Percentiles rank a stretch among this genome's conserved stretches.
These are phyloP conservation scores for Lodderomyces parapsilosis DNA, from an alignment of 1,139 yeast species.

Conservation along the genomic window DNA sequence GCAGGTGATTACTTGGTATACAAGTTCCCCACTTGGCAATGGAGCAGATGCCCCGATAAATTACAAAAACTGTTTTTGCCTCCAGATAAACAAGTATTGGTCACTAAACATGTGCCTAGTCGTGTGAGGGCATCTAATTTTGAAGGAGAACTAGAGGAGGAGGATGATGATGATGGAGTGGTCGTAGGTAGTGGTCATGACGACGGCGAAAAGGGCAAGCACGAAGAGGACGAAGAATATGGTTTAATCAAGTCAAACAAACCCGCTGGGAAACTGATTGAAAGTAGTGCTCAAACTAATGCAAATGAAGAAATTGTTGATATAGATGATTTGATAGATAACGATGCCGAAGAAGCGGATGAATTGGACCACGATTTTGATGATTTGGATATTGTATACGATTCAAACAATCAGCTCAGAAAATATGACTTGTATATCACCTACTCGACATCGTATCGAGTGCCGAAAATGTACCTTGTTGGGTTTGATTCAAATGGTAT, in stretches of 20 bases:
- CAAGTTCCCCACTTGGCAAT: conserved; percentile 96
- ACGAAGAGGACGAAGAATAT: conserved; percentile 6
- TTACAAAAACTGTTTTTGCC: conserved; percentile 74
- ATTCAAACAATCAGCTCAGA: conserved; percentile 43
- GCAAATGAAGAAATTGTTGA: conserved; percentile 23
- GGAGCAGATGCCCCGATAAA: conserved; percentile 73
- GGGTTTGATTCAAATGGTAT: conserved; percentile 84
- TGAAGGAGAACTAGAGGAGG: conserved; percentile 44
- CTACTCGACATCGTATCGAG: conserved; percentile 92
- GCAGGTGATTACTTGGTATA: conserved; percentile 92
- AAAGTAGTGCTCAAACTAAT: conserved; percentile 6
- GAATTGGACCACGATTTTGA: conserved; percentile 35
- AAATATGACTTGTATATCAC: conserved; percentile 86
- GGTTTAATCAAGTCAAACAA: conserved; percentile 8
- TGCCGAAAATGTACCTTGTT: conserved; percentile 89
- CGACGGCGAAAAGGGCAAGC: conserved; percentile 1
- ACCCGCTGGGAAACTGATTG: neutral
- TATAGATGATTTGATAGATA: conserved; percentile 43
- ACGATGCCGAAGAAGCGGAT: conserved; percentile 30
- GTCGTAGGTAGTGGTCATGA: conserved; percentile 9
- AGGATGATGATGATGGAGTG: conserved; percentile 21
- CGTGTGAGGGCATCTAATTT: conserved; percentile 66
- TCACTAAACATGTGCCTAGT: conserved; percentile 88
- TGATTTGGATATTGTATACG: conserved; percentile 27
- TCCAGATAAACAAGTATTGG: conserved; percentile 76